Base-by-base conservation (phyloP, 2,329 filamentous ascomycete genomes). In the Rhinocladiella similis region DNA sequence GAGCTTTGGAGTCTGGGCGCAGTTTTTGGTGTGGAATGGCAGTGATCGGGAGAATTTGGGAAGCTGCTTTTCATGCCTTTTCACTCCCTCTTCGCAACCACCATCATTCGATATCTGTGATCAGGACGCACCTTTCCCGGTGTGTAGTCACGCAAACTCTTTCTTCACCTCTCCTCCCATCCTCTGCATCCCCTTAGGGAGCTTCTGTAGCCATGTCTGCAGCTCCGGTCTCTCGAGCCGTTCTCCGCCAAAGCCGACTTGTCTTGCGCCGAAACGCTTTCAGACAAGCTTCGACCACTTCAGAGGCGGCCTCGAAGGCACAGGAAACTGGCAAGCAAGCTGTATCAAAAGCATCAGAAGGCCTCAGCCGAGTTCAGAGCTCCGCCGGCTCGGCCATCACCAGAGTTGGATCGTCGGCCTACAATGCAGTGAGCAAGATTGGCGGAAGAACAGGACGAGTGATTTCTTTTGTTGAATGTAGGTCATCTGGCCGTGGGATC, bases 401-500 rank as follows among this genome's bases (percentile, higher is more conserved):
- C 66, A 86, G 84, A 71, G 90, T 88, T 66, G 89, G 88, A 55
- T 83, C 84, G 71, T 83, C 84, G 54, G 76, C 87, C 65, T 77
- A 80, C 65, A 83, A 77, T 70, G 85, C 88, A 56, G 76, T 96
- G 66, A 80, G 84, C 73, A 88, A 85, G 77, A 82, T 92, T 72
- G 92, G 91, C 69, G 93, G 93, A 69, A 85, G 89, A 68, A 92
- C 90, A 61, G 91, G 90, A 69, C 85, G 83, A 75, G 71, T 92
- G 66, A 83, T 96, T 73, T 81, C 80, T 67, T 89, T 92, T 70
- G 80, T 94, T 69, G 90, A 97, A 83, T 88, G 94, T 97, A 84
- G 78, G 91, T 29, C 36, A 29, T 27, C 46, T 38, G 19, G 33
- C 27, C 47, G 14, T n/a, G 38, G 50, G 53, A 57, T 50, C 61